phyloP scores from a whole-genome alignment of 768 basidiomycete genomes.

The Pholiota molesta region DNA sequence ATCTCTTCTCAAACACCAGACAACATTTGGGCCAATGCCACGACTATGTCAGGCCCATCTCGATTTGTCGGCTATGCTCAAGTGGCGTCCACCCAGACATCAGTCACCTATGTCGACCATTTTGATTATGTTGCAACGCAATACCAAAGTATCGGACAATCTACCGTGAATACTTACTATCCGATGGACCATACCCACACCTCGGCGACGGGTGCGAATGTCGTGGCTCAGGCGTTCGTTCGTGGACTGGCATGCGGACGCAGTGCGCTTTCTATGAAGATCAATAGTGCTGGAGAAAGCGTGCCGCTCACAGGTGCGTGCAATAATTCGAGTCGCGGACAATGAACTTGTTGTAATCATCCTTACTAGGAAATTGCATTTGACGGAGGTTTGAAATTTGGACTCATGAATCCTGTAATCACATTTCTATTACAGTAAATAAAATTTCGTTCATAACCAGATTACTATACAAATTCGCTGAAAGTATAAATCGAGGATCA shows the following conservation, averaged over 20 bases:
- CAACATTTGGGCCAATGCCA: constrained; percentile 42
- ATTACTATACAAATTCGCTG: too few relatives aligned
- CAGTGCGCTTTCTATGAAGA: constrained; percentile 34
- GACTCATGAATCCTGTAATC: too few relatives aligned
- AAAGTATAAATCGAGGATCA: too few relatives aligned
- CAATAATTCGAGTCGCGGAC: background rate
- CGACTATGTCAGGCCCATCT: constrained; percentile 35
- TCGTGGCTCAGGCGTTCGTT: constrained; percentile 52
- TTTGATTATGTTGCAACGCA: constrained; percentile 47
- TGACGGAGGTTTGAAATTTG: too few relatives aligned
- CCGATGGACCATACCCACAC: constrained; percentile 54
- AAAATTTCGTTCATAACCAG: too few relatives aligned
- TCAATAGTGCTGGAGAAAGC: constrained; percentile 38
- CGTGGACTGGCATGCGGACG: constrained; percentile 44
- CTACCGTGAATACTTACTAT: constrained; percentile 40
- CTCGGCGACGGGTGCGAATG: constrained; percentile 42
- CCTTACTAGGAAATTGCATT: too few relatives aligned
- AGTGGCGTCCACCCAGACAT: constrained; percentile 37
- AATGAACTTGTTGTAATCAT: background rate
- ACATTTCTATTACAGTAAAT: too few relatives aligned
- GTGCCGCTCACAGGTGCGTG: constrained; percentile 35
- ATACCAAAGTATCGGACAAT: constrained; percentile 42
- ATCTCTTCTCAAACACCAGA: constrained; percentile 51
- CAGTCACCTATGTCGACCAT: constrained; percentile 48
- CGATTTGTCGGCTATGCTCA: constrained; percentile 50